Evolutionary conservation across 106 monocot species (phyloP), one percentile per base, ranked within the genome.

Genomic region (Alisma plantagoaquatica): DNA sequence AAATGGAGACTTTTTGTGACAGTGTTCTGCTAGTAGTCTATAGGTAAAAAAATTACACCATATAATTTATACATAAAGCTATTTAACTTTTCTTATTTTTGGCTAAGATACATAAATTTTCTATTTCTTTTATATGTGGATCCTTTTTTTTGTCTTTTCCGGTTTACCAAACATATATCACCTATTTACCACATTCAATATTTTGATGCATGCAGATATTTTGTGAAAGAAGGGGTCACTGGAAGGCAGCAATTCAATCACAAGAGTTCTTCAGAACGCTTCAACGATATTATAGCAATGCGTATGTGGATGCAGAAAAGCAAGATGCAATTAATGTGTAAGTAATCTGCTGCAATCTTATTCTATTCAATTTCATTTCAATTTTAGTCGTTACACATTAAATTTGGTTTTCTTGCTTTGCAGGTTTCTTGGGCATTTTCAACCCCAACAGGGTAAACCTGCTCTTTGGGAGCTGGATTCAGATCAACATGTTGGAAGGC

Each of bases 311-410:
- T 77, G 75, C 84, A 51, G 65, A 77, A 35, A 99, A 99, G 68
- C 98, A 99, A 69, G 90, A 90, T 79, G 81, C 98, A 27, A 99
- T 99, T 28, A 77, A 99, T 59, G 52, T 99, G 98, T 99, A 90
- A 19, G 98, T 17, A n/a, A n/a, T n/a, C n/a, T n/a, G n/a, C 42
- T 68, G 8, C 11, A 23, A 19, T 49, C 17, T 11, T 24, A 6
- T 21, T 0, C 11, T 11, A 7, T 49, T 17, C 25, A 49, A 10
- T 2, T 19, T 49, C 10, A 4, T 19, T 19, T 11, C 49, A 23
- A 6, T 11, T 10, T 19, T 23, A 3, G 2, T 10, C 20, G 11
- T 49, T 49, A 0, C 21, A 0, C 22, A 23, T 10, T 17, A 43
- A 16, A 28, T 26, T 43, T 2, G 12, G 24, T 25, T 23, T 23